Conservation (phyloP, 371 early-diverging fungal genomes). For the Rhizopus microsporus region DNA sequence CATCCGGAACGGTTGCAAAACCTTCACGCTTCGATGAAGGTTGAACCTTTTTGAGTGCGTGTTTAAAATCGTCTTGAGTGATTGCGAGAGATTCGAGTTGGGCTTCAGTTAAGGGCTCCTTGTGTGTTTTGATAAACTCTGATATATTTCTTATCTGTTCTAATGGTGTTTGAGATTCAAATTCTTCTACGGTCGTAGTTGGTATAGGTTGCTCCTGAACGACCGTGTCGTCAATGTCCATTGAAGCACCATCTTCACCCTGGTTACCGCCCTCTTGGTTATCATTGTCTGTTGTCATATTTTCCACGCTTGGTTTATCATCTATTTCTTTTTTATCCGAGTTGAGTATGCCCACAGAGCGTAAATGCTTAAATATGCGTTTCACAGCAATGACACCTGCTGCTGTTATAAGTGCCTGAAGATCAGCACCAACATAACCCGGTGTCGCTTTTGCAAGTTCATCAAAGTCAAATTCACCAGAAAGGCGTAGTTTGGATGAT, state of each 20-base stretch:
- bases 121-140: conserved; percentile 70
- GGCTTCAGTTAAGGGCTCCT: conserved; percentile 73
- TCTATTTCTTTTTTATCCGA: background rate
- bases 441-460: conserved; percentile 94
- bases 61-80: conserved; percentile 86
- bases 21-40: conserved; percentile 98
- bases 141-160: conserved; percentile 73
- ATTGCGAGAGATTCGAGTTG: conserved; percentile 88
- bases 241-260: conserved; percentile 17
- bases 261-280: conserved; percentile 5
- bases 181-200: conserved; percentile 54
- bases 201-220: conserved; percentile 24
- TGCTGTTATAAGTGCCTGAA: conserved; percentile 95
- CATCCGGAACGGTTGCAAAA: conserved; percentile 96
- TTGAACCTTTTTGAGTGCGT: conserved; percentile 91
- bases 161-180: conserved; percentile 54
- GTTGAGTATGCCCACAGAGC: conserved; percentile 38
- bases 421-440: conserved; percentile 99
- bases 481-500: conserved; percentile 82
- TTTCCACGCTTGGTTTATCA: background rate
- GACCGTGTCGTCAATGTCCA: conserved; percentile 45
- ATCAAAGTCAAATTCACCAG: conserved; percentile 87
- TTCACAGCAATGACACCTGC: conserved; percentile 96
- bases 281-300: background rate
- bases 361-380: conserved; percentile 85